Conservation (phyloP, 345 rosid genomes). For the Arabis hirsuta region DNA sequence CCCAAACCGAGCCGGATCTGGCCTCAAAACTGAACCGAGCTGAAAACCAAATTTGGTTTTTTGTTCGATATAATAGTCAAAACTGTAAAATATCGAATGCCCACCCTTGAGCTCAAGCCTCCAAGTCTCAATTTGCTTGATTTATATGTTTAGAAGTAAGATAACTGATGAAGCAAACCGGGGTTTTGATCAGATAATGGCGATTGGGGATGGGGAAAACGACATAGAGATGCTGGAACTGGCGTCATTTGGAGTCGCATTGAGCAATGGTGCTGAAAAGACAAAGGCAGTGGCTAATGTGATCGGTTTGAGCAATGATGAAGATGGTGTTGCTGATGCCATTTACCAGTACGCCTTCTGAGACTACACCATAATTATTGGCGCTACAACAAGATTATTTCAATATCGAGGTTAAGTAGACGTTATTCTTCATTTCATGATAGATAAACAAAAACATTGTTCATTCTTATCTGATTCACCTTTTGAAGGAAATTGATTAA, state of each 20-base stretch:
- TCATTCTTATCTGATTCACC: conserved; percentile 29
- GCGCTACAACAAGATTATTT: background rate
- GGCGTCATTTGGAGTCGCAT: conserved; percentile 80
- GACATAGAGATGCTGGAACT: conserved; percentile 89
- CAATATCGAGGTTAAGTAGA: conserved; percentile 1
- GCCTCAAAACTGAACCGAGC: background rate
- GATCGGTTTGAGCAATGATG: conserved; percentile 78
- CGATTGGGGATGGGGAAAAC: conserved; percentile 94
- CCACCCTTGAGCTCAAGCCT: background rate
- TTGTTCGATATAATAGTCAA: background rate
- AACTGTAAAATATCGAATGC: background rate
- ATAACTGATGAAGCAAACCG: background rate
- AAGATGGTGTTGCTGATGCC: conserved; percentile 95
- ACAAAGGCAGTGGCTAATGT: conserved; percentile 85
- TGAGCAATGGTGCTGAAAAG: conserved; percentile 85
- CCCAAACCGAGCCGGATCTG: background rate
- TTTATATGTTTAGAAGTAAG: background rate
- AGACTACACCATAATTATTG: conserved; percentile 17
- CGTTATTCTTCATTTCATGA: background rate
- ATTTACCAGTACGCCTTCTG: conserved; percentile 81
- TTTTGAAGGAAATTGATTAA: conserved; percentile 11
- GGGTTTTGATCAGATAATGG: conserved; percentile 70
- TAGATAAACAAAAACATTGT: conserved; percentile 2
- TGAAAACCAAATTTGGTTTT: background rate
- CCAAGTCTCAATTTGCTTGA: background rate